These are phyloP conservation scores for Lasiodiplodia citricola DNA, from an alignment of 2,329 filamentous ascomycete genomes.

Conservation along the genomic window DNA sequence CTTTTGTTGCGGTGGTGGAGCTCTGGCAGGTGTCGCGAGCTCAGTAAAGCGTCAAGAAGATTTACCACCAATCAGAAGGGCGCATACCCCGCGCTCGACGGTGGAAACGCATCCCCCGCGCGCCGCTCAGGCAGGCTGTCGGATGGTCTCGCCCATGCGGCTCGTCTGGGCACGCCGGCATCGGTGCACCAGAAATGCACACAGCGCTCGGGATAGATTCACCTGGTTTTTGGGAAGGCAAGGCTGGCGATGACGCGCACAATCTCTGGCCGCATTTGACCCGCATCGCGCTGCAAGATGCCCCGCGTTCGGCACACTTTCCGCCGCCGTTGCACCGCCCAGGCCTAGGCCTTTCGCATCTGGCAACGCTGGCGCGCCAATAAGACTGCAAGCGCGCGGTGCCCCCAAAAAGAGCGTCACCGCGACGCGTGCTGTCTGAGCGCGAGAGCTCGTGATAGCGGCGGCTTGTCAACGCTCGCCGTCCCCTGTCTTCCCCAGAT, in stretches of 20 bases:
- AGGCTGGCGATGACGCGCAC: background rate
- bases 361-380: background rate
- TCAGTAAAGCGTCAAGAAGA: background rate
- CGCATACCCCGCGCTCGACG: background rate
- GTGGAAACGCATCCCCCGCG: background rate
- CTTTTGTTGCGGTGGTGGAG: conserved; percentile 8
- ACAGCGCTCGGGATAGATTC: background rate
- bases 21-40: conserved; percentile 19
- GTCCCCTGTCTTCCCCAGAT: conserved; percentile 21
- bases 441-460: background rate
- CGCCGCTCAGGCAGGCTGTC: background rate
- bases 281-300: background rate
- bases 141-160: background rate
- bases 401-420: background rate
- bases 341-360: background rate
- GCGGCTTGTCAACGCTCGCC: background rate
- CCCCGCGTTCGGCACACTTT: conserved; percentile 25
- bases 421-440: conserved; percentile 3
- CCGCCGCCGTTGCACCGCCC: background rate
- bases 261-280: background rate
- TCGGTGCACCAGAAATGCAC: background rate
- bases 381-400: background rate
- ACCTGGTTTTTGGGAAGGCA: background rate
- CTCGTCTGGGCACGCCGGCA: background rate
- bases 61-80: conserved; percentile 25